Conservation (phyloP, 176 grass and related monocot genomes). For the Oryza nivara region DNA sequence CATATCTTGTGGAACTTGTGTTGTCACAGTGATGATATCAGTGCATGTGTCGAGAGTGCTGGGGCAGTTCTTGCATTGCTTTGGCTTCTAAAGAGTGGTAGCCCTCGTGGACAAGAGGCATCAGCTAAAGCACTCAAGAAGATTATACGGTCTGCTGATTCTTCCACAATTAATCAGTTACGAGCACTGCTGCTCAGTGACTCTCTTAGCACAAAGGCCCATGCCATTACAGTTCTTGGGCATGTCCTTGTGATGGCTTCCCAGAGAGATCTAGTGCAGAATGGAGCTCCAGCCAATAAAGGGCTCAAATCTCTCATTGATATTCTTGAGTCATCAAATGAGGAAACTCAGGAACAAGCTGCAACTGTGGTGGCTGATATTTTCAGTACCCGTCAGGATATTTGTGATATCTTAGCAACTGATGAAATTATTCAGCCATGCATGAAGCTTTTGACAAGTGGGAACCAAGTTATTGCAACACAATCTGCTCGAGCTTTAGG, state of each 20-base stretch:
- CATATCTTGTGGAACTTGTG: slow-evolving; percentile 92
- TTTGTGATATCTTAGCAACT: slow-evolving; percentile 82
- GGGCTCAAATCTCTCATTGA: slow-evolving; percentile 79
- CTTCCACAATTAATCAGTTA: slow-evolving; percentile 91
- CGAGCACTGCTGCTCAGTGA: slow-evolving; percentile 77
- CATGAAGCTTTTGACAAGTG: slow-evolving; percentile 95
- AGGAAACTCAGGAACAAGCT: slow-evolving; percentile 84
- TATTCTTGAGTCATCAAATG: slow-evolving; percentile 81
- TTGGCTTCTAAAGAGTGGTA: slow-evolving; percentile 85
- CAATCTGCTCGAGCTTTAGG: slow-evolving; percentile 92
- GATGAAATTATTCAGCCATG: slow-evolving; percentile 94
- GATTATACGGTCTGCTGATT: slow-evolving; percentile 74
- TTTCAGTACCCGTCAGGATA: slow-evolving; percentile 81
- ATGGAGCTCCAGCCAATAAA: slow-evolving; percentile 83
- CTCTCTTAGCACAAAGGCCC: slow-evolving; percentile 66
- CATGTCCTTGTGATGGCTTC: slow-evolving; percentile 88
- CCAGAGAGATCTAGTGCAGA: slow-evolving; percentile 72
- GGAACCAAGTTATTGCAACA: slow-evolving; percentile 80
- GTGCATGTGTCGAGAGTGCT: slow-evolving; percentile 92
- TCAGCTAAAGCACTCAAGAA: slow-evolving; percentile 91
- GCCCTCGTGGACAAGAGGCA: slow-evolving; percentile 70
- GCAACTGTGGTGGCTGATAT: slow-evolving; percentile 91
- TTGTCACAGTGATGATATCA: slow-evolving; percentile 89
- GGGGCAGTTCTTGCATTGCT: slow-evolving; percentile 80
- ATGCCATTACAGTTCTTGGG: slow-evolving; percentile 87